Percentiles rank a stretch among this genome's conserved stretches.
Conservation (phyloP, 306 rosid genomes). For the Medicago lupulina region DNA sequence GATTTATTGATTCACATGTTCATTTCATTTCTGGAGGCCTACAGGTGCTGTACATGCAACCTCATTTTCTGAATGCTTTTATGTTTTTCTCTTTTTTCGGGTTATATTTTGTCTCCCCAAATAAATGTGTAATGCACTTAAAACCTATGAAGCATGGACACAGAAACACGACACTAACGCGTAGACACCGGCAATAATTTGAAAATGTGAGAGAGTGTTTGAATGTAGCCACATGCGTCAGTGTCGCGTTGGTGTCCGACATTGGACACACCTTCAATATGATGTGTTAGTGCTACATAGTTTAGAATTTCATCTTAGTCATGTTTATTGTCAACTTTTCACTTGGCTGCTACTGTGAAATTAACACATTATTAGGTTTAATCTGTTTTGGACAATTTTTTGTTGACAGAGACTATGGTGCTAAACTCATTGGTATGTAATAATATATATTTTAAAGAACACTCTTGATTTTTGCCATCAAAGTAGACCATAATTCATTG, state of each 20-base stretch:
- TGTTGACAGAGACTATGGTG: background rate
- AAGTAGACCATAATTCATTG: too few relatives aligned
- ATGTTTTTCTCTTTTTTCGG: background rate
- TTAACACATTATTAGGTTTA: background rate
- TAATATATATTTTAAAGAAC: background rate
- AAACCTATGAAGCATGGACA: too few relatives aligned
- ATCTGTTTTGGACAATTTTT: background rate
- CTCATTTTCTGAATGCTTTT: background rate
- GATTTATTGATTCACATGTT: slow-evolving; percentile 85
- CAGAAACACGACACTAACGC: too few relatives aligned
- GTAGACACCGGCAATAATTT: too few relatives aligned
- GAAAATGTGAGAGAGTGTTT: too few relatives aligned
- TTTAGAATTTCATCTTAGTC: too few relatives aligned
- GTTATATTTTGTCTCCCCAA: background rate
- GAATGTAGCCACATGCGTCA: background rate
- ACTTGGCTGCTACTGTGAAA: background rate
- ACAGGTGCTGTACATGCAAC: slow-evolving; percentile 55
- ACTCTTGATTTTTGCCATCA: background rate
- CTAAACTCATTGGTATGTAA: background rate
- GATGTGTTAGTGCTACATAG: too few relatives aligned
- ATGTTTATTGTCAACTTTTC: background rate
- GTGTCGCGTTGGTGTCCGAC: too few relatives aligned
- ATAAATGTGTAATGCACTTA: background rate
- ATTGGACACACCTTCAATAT: too few relatives aligned
- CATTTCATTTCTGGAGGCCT: slow-evolving; percentile 78